phyloP scores from a whole-genome alignment of 257 asterid species.

The Solanum sejunctum region DNA sequence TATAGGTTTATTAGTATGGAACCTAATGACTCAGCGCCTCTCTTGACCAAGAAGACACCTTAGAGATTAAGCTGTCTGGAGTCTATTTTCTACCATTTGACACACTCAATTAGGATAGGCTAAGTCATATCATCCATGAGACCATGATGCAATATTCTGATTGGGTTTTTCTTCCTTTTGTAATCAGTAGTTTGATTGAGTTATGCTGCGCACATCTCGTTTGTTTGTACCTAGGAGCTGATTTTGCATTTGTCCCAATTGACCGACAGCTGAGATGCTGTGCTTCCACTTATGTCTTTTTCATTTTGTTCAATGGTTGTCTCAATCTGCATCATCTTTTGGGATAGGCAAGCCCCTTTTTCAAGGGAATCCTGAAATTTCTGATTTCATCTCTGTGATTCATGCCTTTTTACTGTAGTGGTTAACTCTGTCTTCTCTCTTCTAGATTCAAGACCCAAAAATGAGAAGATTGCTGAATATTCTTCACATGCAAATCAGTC shows the following conservation, averaged over 20 bases:
- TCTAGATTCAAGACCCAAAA: slow-evolving; percentile 49
- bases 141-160: not conserved
- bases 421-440: not conserved
- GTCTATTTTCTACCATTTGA: not conserved
- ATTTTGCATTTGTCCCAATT: not conserved
- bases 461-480: slow-evolving; percentile 41
- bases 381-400: not conserved
- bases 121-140: not conserved
- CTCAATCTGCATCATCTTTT: not conserved
- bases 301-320: not conserved
- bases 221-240: not conserved
- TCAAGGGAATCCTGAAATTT: not conserved
- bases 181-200: not conserved
- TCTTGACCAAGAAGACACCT: not conserved
- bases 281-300: not conserved
- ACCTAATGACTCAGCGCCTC: not conserved
- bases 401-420: not conserved
- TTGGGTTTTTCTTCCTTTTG: not conserved
- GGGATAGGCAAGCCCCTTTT: not conserved
- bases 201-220: not conserved
- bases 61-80: not conserved
- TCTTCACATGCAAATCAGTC: slow-evolving; percentile 30
- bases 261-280: not conserved
- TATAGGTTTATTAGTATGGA: not conserved
- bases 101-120: not conserved